Evolutionary conservation across 1,284 basidiomycete species (phyloP).

Genomic region (Trichosporon asahii): DNA sequence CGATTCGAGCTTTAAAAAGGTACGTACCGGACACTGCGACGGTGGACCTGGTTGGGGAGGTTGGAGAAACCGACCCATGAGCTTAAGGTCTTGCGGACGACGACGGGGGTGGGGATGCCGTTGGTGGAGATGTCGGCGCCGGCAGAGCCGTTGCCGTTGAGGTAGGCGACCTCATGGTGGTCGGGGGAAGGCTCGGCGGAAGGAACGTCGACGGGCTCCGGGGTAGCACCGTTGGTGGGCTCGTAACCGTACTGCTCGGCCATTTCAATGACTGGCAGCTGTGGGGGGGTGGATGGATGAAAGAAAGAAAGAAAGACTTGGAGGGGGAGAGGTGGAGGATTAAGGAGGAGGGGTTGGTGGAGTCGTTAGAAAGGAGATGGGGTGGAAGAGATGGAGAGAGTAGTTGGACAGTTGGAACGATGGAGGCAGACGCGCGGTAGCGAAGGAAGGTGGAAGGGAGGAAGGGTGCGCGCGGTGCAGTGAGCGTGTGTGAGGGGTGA

Average conservation of each 20-base stretch:
- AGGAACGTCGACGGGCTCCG: constrained; percentile 12
- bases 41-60: constrained; percentile 94
- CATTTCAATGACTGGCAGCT: constrained; percentile 26
- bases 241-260: constrained; percentile 43
- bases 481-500: background rate
- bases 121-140: constrained; percentile 12
- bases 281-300: constrained; percentile 11
- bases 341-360: background rate
- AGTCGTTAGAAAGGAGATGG: background rate
- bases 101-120: constrained; percentile 15
- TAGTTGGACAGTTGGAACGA: constrained; percentile 6
- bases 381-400: background rate
- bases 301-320: background rate
- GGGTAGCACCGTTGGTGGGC: constrained; percentile 18
- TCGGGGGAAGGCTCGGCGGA: constrained; percentile 14
- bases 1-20: background rate
- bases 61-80: constrained; percentile 73
- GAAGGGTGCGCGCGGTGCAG: background rate
- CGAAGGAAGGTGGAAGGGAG: constrained; percentile 8
- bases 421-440: background rate
- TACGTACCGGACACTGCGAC: constrained; percentile 77
- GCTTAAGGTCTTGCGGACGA: constrained; percentile 48
- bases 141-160: constrained; percentile 17
- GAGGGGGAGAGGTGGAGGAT: background rate
- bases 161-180: constrained; percentile 12